Conservation (phyloP, 768 basidiomycete species). For the Suillus discolor region DNA sequence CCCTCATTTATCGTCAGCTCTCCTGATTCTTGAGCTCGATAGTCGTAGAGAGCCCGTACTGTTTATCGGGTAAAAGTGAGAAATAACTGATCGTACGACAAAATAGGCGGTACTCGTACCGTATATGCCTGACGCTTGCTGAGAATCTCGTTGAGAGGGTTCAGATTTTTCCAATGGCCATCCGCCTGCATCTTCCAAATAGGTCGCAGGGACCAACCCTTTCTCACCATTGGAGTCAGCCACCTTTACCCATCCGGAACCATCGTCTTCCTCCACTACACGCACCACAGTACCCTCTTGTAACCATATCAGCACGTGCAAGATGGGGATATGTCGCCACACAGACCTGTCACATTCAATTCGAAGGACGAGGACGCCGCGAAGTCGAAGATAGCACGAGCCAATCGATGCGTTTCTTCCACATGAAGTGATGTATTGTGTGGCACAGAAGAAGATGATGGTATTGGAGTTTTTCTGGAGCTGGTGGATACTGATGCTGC, state of each 20-base stretch:
- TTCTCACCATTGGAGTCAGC: slow-evolving; percentile 54
- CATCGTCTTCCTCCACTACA: slow-evolving; percentile 80
- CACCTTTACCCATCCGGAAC: slow-evolving; percentile 87
- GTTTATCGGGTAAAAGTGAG: slow-evolving; percentile 12
- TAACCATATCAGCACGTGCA: slow-evolving; percentile 18
- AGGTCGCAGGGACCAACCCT: slow-evolving; percentile 86
- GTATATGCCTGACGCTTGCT: slow-evolving; percentile 44
- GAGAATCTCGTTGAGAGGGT: slow-evolving; percentile 19
- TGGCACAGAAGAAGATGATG: slow-evolving; percentile 64
- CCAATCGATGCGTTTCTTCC: slow-evolving; percentile 51
- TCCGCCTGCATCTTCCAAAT: slow-evolving; percentile 50
- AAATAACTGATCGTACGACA: slow-evolving; percentile 8
- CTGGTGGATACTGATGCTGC: slow-evolving; percentile 7
- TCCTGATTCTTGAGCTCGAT: slow-evolving; percentile 71
- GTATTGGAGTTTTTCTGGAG: slow-evolving; percentile 39
- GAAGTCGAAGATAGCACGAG: slow-evolving; percentile 76
- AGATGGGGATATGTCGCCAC: slow-evolving; percentile 12
- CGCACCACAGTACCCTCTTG: slow-evolving; percentile 66
- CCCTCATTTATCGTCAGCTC: slow-evolving; percentile 68
- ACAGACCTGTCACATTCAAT: slow-evolving; percentile 62
- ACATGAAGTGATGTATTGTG: slow-evolving; percentile 36
- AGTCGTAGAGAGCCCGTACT: slow-evolving; percentile 87
- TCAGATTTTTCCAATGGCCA: slow-evolving; percentile 15
- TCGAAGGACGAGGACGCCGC: slow-evolving; percentile 77
- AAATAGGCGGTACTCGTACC: slow-evolving; percentile 43